Base-by-base conservation (phyloP, 352 stramenopile genomes). In the Globisporangium lucens region DNA sequence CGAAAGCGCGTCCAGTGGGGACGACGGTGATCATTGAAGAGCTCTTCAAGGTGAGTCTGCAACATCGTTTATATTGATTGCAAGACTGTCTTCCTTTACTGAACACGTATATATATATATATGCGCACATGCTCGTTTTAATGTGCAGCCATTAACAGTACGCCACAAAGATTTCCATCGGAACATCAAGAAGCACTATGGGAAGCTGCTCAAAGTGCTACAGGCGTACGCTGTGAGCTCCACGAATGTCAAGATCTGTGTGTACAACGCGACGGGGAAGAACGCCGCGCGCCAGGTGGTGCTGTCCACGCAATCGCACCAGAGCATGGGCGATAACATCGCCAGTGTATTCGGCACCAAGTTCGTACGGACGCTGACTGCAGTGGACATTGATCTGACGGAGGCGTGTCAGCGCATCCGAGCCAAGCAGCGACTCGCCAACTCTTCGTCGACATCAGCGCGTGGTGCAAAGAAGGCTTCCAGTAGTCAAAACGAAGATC, bases 141-240 rank as follows among this genome's bases (percentile, higher is more conserved):
- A 20, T 69, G 51, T 22, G 22, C 52, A 97, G 70, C 80, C 85
- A 5, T 75, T 99, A 36, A 91, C 96, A 5, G 97, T 99, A 24
- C 80, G 97, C 8, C 79, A 94, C 67, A 91, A 88, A 15, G 96
- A 99, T 65, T 97, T 99, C 65, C 74, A 89, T 20, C 87, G 89
- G n/a, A 91, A 96, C 72, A 95, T 97, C 43, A 98, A 98, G 74
- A 89, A 83, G 35, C 95, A 99, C 67, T 98, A 97, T 64, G 76
- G 81, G 22, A 98, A 96, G 62, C 72, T 98, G 62, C 81, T 99
- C 9, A 89, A 89, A 33, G 73, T 98, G 22, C 78, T 99, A 67
- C 95, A 99, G 49, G 78, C 75, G 2, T 91, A 90, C 60, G 82
- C 82, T 35, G 70, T 91, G 59, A 90, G 79, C 69, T 83, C 75